Base-by-base conservation (phyloP, 1,139 yeast species). In the Yamadazyma mexicana region DNA sequence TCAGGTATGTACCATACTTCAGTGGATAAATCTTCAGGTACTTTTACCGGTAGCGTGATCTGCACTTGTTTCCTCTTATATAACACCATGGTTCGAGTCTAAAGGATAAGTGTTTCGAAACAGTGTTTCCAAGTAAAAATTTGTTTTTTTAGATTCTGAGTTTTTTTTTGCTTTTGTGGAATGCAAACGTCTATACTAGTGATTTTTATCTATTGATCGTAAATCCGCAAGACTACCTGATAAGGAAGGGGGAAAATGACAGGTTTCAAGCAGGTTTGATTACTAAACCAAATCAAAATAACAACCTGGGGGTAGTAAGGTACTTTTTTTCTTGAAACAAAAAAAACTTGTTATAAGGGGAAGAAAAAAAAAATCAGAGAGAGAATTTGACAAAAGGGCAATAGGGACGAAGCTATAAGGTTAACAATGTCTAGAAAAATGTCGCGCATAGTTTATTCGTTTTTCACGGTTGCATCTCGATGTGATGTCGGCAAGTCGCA, bases 1-100 rank as follows among this genome's bases (percentile, higher is more conserved):
- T 81, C 81, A 16, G 87, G 81, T 38, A 92, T 88, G 49, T 69
- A 70, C 86, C 89, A 92, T 2, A 88, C 87, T 39, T 78, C 77
- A 2, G 79, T 68, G 26, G 64, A 51, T 34, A 73, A 55, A 50
- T 82, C 80, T 1, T 51, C 55, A 0, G 91, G 89, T 2, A 82
- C 51, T 11, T 71, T 64, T 1, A 77, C 79, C 1, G 87, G 82
- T 14, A 73, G 71, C 9, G 75, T 73, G 45, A 77, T 75, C 10
- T 73, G 69, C 28, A 84, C 87, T 35, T 81, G 83, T 58, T 84
- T 84, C 45, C 92, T 68, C 56, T 84, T 84, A 62, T 80, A 84
- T 31, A 83, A 66, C 37, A 85, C 94, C 94, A 72, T 72, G 12
- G 6, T 15, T 16, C n/a, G n/a, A n/a, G n/a, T n/a, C n/a, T n/a